Conservation (phyloP, 2,329 filamentous ascomycete genomes). For the Penicillium digitatum region DNA sequence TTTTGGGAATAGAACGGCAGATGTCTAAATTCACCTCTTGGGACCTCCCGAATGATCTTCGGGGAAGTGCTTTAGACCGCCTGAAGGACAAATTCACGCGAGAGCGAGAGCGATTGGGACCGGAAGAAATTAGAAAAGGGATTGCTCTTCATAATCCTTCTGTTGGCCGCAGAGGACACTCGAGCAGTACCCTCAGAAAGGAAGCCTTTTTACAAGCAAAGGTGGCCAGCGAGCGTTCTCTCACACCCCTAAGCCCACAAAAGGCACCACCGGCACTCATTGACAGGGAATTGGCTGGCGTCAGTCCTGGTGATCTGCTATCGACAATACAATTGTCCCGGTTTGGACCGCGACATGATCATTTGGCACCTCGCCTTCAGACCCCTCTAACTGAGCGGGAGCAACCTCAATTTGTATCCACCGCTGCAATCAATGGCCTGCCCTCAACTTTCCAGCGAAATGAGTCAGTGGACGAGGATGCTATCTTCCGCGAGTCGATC, state of each 20-base stretch:
- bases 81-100: slow-evolving; percentile 89
- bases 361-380: slow-evolving; percentile 30
- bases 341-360: slow-evolving; percentile 51
- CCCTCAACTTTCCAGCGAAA: slow-evolving; percentile 58
- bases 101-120: slow-evolving; percentile 75
- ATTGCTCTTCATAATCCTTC: slow-evolving; percentile 88
- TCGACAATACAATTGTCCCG: slow-evolving; percentile 71
- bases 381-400: slow-evolving; percentile 47
- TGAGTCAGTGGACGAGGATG: slow-evolving; percentile 82
- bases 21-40: slow-evolving; percentile 92
- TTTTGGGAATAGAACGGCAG: slow-evolving; percentile 84
- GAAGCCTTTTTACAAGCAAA: slow-evolving; percentile 71
- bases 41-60: slow-evolving; percentile 84
- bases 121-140: slow-evolving; percentile 81
- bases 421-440: slow-evolving; percentile 24
- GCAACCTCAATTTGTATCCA: slow-evolving; percentile 34
- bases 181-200: slow-evolving; percentile 70
- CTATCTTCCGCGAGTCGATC: slow-evolving; percentile 82
- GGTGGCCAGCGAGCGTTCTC: slow-evolving; percentile 44
- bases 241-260: slow-evolving; percentile 16
- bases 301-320: slow-evolving; percentile 73
- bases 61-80: slow-evolving; percentile 74
- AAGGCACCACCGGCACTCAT: slow-evolving; percentile 21
- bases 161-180: slow-evolving; percentile 62
- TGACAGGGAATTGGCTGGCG: slow-evolving; percentile 42